Base-by-base conservation (phyloP, 2,329 filamentous ascomycete genomes). In the Aspergillus costaricaensis region DNA sequence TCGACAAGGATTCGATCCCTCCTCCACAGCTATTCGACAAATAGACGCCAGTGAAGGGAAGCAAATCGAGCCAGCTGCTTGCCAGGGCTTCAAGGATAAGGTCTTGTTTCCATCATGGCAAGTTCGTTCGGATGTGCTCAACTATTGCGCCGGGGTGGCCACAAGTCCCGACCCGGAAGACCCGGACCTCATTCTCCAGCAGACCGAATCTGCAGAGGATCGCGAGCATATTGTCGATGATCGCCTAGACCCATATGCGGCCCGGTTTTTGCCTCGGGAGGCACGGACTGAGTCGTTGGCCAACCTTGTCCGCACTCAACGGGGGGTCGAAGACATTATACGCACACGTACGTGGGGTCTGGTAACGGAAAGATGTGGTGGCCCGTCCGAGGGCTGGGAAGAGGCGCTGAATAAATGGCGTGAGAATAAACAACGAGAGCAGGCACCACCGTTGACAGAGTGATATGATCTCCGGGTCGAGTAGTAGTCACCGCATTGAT, bases 61-160 rank as follows among this genome's bases (percentile, higher is more conserved):
- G 38, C 80, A 82, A 41, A 87, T 95, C 60, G 83, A 89, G 12
- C 68, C 84, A 0, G 67, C 79, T 2, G 81, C 89, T 27, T 97
- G 94, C 72, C 79, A 82, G 43, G 72, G 73, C 0, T 98, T 98
- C 77, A 91, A 91, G 67, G 81, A 91, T 12, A 81, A 86, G 23
- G 86, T 96, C 1, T 79, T 99, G 2, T 96, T 97, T 68, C 91
- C 92, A 0, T 90, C 90, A 25, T 99, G 95, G 95, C 88, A 94
- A 69, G 83, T 85, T 4, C 86, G 95, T 39, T 88, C 89, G 15
- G 89, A 96, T 71, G 89, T 97, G 1, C 80, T 98, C 57, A 90
- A 88, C 67, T 99, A 97, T 76, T 99, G 95, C 78, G 88, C 91
- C 2, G 84, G 89, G 38, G 92, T 99, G 0, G 94, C 94, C 3